Evolutionary conservation across 768 basidiomycete genomes (phyloP), one percentile per base, ranked within the genome.

Genomic region (Cystofilobasidium bisporidii): DNA sequence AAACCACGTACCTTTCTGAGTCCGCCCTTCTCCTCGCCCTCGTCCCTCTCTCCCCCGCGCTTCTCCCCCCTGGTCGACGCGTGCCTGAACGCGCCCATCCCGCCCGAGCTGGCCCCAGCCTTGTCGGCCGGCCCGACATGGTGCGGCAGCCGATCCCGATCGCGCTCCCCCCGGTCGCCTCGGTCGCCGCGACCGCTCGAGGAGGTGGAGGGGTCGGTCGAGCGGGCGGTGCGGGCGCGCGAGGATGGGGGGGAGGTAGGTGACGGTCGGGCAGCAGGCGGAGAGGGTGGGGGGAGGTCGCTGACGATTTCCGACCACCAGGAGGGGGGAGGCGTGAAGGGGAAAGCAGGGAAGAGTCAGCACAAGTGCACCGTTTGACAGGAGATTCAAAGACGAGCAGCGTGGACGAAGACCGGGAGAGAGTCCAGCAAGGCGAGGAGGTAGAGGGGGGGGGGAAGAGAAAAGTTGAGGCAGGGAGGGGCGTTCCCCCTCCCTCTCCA

Each of bases 41-140:
- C 64, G 24, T 47, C 57, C 57, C 53, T 56, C 66, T 45, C 32
- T 26, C 40, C 47, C 59, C 40, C 57, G 47, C 64, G 45, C 40
- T 57, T 22, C 57, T 57, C 32, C 36, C 63, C 28, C 63, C 55
- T 40, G 33, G 33, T 43, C 43, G 24, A 2, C 26, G 56, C 26
- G 55, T 53, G 36, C 36, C 55, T 65, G 43, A 65, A 65, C 32
- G 33, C 56, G n/a, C 64, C 64, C 64, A 65, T 65, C 28, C 64
- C 64, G 33, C 64, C 57, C 14, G 40, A 22, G 57, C 58, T 45
- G 10, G 43, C 56, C 17, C n/a, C n/a, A n/a, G 45, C 43, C 41
- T 58, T 64, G 56, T 32, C 57, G 64, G 47, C 38, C 43, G 17
- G 36, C 6, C 36, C 36, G 36, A 36, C 32, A 20, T 45, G 41